A percentile compares a stretch with the other conserved stretches of the same genome.
Evolutionary conservation across 2,329 filamentous ascomycete genomes (phyloP).

Genomic region (Cladosporium colombiae): DNA sequence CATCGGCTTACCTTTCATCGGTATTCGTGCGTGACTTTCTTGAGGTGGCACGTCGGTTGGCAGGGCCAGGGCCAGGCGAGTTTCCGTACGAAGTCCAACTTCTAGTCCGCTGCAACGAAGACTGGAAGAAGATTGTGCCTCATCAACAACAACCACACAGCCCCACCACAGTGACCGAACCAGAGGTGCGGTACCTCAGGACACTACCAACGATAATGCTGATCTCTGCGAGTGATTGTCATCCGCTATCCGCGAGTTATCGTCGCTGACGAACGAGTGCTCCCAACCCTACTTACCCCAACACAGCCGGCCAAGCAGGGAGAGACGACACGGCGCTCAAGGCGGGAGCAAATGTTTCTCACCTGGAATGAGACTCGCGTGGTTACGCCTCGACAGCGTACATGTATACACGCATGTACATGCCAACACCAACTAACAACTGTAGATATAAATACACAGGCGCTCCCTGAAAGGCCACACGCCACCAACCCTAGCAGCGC

Average conservation of each 20-base stretch:
- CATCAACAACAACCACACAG: background rate
- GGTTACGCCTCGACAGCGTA: too few species aligned
- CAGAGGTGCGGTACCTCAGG: too few species aligned
- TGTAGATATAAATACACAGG: background rate
- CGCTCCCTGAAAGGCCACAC: background rate
- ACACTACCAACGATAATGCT: background rate
- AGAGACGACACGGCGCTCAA: too few species aligned
- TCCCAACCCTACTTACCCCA: background rate
- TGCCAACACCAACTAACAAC: background rate
- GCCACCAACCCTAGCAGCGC: background rate
- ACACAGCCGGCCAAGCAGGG: background rate
- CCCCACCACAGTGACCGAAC: background rate
- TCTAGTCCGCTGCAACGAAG: background rate
- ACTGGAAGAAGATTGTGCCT: background rate
- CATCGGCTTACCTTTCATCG: background rate
- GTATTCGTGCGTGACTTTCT: too few species aligned
- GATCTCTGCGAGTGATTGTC: background rate
- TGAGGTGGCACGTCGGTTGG: too few species aligned
- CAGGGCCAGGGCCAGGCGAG: too few species aligned
- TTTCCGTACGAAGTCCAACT: background rate
- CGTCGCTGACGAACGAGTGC: background rate
- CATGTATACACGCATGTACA: background rate
- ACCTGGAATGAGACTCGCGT: background rate
- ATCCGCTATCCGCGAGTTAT: background rate
- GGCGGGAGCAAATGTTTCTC: too few species aligned